A percentile compares a stretch with the other conserved stretches of the same genome.
Conservation (phyloP, 2,329 filamentous ascomycete genomes). For the Verruconis gallopava region DNA sequence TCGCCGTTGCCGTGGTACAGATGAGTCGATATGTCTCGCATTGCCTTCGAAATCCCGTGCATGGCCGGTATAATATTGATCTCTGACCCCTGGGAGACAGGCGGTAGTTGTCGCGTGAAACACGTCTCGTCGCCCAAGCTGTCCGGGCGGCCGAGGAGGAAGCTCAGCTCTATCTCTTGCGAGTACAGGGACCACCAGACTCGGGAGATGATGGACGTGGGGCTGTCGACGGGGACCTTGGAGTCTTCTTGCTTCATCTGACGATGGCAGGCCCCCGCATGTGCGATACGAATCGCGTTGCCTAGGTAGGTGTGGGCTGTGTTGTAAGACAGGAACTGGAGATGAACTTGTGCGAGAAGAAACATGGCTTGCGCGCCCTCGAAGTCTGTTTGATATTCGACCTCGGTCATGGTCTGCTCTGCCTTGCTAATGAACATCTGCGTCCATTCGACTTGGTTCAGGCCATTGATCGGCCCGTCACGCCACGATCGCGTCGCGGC, state of each 20-base stretch:
- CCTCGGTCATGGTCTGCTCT: slow-evolving; percentile 24
- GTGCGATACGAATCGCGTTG: slow-evolving; percentile 33
- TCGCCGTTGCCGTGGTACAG: slow-evolving; percentile 25
- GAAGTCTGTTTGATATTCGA: slow-evolving; percentile 33
- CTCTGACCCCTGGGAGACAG: slow-evolving; percentile 23
- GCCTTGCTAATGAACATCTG: slow-evolving; percentile 33
- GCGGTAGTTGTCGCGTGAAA: slow-evolving; percentile 28
- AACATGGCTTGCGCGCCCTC: slow-evolving; percentile 37
- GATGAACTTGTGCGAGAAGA: slow-evolving; percentile 37
- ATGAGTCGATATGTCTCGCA: slow-evolving; percentile 27
- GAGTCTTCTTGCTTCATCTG: slow-evolving; percentile 14
- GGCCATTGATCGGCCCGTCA: slow-evolving; percentile 30
- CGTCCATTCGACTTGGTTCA: slow-evolving; percentile 34
- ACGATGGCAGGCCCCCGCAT: slow-evolving; percentile 37
- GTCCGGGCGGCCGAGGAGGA: slow-evolving; percentile 36
- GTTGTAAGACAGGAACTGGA: slow-evolving; percentile 37
- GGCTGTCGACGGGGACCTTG: slow-evolving; percentile 4
- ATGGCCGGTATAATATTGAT: slow-evolving; percentile 29
- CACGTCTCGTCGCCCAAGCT: slow-evolving; percentile 36
- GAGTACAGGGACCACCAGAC: slow-evolving; percentile 16
- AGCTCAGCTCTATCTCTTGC: slow-evolving; percentile 24
- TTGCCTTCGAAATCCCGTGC: slow-evolving; percentile 29
- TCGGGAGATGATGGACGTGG: slow-evolving; percentile 8
- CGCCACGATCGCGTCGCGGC: slow-evolving; percentile 33
- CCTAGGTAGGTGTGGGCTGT: slow-evolving; percentile 37